phyloP scores from a whole-genome alignment of 176 grass and related monocot genomes.

The Dactylis glomerata region DNA sequence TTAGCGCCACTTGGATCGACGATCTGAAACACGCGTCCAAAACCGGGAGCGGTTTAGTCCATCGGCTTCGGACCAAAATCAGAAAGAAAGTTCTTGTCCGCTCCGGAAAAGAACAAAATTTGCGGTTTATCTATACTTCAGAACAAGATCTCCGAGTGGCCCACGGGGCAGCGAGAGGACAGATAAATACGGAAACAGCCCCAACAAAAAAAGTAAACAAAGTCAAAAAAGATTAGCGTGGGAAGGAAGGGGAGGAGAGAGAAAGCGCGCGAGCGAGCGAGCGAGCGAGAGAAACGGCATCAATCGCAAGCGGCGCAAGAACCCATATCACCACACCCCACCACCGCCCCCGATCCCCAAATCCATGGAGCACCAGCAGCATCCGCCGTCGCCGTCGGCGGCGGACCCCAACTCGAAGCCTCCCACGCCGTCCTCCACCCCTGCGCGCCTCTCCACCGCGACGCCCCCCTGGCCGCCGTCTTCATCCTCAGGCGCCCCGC shows the following conservation, averaged over 20 bases:
- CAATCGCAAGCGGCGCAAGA: not conserved
- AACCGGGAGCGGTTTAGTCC: not conserved
- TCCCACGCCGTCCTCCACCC: constrained; percentile 21
- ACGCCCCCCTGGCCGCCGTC: not conserved
- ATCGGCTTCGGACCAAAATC: not conserved
- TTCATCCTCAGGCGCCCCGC: constrained; percentile 13
- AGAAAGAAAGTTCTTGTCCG: not conserved
- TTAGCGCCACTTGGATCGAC: not conserved
- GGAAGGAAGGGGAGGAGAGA: constrained; percentile 2
- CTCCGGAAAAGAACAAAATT: not conserved
- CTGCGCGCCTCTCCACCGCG: not conserved
- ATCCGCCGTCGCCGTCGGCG: constrained; percentile 7
- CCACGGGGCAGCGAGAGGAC: not conserved
- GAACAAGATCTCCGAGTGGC: not conserved
- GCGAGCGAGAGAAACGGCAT: constrained; percentile 18
- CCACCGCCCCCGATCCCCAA: constrained; percentile 29
- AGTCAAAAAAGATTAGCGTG: not conserved
- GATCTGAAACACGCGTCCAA: not conserved
- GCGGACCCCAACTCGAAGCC: constrained; percentile 43
- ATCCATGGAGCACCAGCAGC: constrained; percentile 40
- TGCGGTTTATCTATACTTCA: not conserved
- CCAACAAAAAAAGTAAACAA: not conserved
- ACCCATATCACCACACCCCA: not conserved
- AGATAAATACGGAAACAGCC: not conserved
- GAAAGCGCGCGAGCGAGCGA: constrained; percentile 50